phyloP scores from a whole-genome alignment of 331 rosid species.

The Dryas integrifolia region DNA sequence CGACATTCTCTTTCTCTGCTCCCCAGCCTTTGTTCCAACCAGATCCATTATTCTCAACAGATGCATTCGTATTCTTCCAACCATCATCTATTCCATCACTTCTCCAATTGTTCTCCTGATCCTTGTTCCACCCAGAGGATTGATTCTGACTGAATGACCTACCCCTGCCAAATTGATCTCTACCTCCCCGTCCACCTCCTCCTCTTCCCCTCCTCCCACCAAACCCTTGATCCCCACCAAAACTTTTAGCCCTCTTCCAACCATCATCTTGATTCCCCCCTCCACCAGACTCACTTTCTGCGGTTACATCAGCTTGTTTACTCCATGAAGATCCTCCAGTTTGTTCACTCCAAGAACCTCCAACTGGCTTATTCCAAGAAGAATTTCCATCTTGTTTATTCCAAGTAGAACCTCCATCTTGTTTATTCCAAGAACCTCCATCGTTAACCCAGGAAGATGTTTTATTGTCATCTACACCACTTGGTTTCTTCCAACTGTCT shows the following conservation, averaged over 20 bases:
- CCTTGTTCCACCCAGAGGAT: constrained; percentile 13
- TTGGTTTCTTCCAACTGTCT: constrained; percentile 16
- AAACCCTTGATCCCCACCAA: constrained; percentile 20
- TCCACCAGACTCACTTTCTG: not conserved
- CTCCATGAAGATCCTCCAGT: constrained; percentile 1
- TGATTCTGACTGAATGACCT: constrained; percentile 14
- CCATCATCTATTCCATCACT: too few relatives aligned
- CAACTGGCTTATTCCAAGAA: constrained; percentile 17
- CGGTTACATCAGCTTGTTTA: not conserved
- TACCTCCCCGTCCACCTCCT: constrained; percentile 13
- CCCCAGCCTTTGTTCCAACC: not conserved
- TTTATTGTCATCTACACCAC: constrained; percentile 7
- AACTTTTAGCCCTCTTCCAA: not conserved
- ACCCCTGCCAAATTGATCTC: constrained; percentile 25
- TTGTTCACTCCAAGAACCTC: constrained; percentile 25
- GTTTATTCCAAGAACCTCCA: constrained; percentile 29
- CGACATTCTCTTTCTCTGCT: not conserved
- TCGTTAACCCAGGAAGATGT: not conserved
- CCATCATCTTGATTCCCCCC: constrained; percentile 10
- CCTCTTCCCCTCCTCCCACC: constrained; percentile 13
- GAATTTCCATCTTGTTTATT: constrained; percentile 19
- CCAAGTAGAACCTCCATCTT: constrained; percentile 28
- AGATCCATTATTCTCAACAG: too few relatives aligned
- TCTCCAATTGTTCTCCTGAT: not conserved
- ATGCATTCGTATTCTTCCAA: too few relatives aligned